Evolutionary conservation across 2,329 filamentous ascomycete species (phyloP).

Genomic region (Rhexocercosporidium sp.): DNA sequence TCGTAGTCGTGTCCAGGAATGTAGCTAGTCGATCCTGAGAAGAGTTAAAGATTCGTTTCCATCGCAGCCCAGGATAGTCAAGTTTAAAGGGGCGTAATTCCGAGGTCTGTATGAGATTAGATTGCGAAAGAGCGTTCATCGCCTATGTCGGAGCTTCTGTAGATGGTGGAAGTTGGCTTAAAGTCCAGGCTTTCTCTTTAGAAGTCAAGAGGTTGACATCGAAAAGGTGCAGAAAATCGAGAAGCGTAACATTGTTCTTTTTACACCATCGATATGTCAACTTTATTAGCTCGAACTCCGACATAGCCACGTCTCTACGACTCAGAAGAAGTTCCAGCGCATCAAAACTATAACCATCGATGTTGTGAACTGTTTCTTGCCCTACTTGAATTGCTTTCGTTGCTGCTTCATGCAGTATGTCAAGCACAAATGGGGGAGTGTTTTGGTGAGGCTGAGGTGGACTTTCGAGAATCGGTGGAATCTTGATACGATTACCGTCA

Average conservation of each 20-base stretch:
- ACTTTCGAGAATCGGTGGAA: constrained; percentile 13
- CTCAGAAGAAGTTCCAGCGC: constrained; percentile 18
- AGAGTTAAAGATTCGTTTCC: constrained; percentile 17
- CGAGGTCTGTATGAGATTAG: constrained; percentile 4
- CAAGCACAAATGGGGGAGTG: constrained; percentile 11
- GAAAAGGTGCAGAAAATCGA: constrained; percentile 16
- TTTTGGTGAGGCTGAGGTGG: constrained; percentile 3
- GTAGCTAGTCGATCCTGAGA: constrained; percentile 18
- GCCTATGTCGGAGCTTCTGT: background rate
- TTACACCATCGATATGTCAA: constrained; percentile 16
- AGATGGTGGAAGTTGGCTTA: constrained; percentile 16
- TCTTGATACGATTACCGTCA: constrained; percentile 18
- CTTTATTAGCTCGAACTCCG: constrained; percentile 17
- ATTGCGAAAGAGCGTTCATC: constrained; percentile 14
- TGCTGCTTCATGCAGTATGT: constrained; percentile 14
- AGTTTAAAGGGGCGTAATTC: constrained; percentile 14
- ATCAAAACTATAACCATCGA: constrained; percentile 17
- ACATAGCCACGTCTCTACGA: constrained; percentile 16
- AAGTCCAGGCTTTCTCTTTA: constrained; percentile 14
- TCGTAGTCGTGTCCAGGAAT: constrained; percentile 11
- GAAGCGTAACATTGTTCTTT: constrained; percentile 7
- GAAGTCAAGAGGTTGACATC: constrained; percentile 18
- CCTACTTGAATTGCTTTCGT: too few species aligned
- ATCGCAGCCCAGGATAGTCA: constrained; percentile 12
- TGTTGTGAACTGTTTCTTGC: constrained; percentile 2